Evolutionary conservation across 2,329 filamentous ascomycete species (phyloP).

Genomic region (Lasiodiplodia theobromae): DNA sequence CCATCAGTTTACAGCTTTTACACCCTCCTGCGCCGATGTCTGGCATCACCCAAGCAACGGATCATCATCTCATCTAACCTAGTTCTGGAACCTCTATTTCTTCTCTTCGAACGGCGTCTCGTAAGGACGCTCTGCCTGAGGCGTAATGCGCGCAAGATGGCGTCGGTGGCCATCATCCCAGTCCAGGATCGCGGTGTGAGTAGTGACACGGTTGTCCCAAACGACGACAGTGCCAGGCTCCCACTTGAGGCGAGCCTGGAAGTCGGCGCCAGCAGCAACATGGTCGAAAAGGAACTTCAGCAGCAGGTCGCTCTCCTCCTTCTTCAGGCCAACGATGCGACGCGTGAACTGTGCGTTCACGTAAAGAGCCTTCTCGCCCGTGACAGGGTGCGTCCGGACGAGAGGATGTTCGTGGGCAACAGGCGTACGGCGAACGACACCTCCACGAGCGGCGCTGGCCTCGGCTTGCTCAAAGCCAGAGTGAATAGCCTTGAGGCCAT

Average conservation of each 20-base stretch:
- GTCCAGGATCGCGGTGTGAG: slow-evolving; percentile 80
- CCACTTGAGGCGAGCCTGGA: slow-evolving; percentile 80
- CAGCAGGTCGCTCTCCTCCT: slow-evolving; percentile 81
- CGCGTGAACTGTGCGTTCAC: slow-evolving; percentile 87
- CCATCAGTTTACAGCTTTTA: slow-evolving; percentile 2
- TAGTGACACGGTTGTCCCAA: slow-evolving; percentile 84
- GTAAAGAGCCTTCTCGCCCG: slow-evolving; percentile 83
- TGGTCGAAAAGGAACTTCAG: slow-evolving; percentile 81
- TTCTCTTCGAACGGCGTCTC: slow-evolving; percentile 64
- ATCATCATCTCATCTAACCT: slow-evolving; percentile 1
- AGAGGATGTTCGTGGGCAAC: slow-evolving; percentile 78
- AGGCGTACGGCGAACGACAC: slow-evolving; percentile 77
- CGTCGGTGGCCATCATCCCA: slow-evolving; percentile 81
- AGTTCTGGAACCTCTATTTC: neutral
- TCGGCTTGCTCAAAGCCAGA: slow-evolving; percentile 83
- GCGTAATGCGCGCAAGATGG: slow-evolving; percentile 82
- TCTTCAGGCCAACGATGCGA: slow-evolving; percentile 81
- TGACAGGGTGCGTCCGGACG: slow-evolving; percentile 78
- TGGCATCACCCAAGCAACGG: neutral
- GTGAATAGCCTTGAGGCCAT: slow-evolving; percentile 81
- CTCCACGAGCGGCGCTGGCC: slow-evolving; percentile 69
- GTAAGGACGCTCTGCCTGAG: slow-evolving; percentile 78
- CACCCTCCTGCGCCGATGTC: neutral
- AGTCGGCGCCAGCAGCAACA: slow-evolving; percentile 73
- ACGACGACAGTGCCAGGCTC: slow-evolving; percentile 80